These are phyloP conservation scores for Verticillium klebahnii DNA, from an alignment of 2,329 filamentous ascomycete genomes.

Conservation along the genomic window DNA sequence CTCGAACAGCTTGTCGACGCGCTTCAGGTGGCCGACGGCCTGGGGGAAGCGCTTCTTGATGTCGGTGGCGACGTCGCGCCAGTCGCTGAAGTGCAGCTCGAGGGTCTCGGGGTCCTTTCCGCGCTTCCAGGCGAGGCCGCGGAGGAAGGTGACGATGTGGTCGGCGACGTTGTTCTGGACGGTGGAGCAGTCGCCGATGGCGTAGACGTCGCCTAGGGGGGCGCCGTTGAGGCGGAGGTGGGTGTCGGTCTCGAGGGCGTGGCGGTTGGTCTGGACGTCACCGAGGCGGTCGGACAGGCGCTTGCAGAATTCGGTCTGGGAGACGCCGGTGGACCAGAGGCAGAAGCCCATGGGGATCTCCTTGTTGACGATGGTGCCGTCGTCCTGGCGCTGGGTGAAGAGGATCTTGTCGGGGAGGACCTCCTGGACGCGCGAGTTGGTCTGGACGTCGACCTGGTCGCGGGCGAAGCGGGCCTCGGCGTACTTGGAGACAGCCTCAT, in stretches of 20 bases:
- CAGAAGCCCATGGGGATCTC: slow-evolving; percentile 96
- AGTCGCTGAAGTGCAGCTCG: slow-evolving; percentile 81
- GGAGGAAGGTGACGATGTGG: slow-evolving; percentile 85
- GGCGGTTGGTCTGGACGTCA: slow-evolving; percentile 75
- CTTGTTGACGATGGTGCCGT: slow-evolving; percentile 75
- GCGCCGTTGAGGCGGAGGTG: slow-evolving; percentile 87
- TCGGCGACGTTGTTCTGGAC: slow-evolving; percentile 97
- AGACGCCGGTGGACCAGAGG: slow-evolving; percentile 93
- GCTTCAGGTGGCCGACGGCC: slow-evolving; percentile 77
- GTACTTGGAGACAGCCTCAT: slow-evolving; percentile 88
- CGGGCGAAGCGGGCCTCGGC: slow-evolving; percentile 87
- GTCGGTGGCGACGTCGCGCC: slow-evolving; percentile 76
- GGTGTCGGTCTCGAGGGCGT: slow-evolving; percentile 90
- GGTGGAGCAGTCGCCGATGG: slow-evolving; percentile 91
- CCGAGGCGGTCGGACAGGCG: slow-evolving; percentile 73
- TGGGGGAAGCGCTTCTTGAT: slow-evolving; percentile 91
- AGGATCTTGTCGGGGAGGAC: slow-evolving; percentile 79
- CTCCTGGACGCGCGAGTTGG: slow-evolving; percentile 89
- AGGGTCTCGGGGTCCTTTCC: slow-evolving; percentile 87
- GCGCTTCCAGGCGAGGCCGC: slow-evolving; percentile 84
- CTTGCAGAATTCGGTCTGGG: slow-evolving; percentile 77
- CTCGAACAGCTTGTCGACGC: slow-evolving; percentile 85
- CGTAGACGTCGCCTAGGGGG: slow-evolving; percentile 91
- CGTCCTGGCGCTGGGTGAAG: slow-evolving; percentile 75
- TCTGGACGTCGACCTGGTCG: slow-evolving; percentile 86